Percentiles rank a stretch among this genome's conserved stretches.
These are phyloP conservation scores for Eucalyptus pumila DNA, from an alignment of 345 rosid genomes.

Conservation along the genomic window DNA sequence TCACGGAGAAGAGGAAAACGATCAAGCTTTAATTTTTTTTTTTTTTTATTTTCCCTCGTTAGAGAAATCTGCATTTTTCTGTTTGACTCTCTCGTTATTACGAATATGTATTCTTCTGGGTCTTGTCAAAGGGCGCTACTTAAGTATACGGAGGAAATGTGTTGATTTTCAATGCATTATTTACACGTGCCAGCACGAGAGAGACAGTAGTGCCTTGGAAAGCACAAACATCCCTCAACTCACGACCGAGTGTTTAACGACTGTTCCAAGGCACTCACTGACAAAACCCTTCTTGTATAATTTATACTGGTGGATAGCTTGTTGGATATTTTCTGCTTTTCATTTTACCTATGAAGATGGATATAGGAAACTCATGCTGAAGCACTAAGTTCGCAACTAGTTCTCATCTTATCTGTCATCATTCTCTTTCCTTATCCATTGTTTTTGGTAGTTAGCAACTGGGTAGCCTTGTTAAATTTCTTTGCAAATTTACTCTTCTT, in stretches of 20 bases:
- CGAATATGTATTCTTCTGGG: background rate
- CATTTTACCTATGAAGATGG: background rate
- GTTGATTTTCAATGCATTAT: background rate
- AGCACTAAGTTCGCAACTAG: background rate
- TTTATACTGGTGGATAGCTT: background rate
- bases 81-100: background rate
- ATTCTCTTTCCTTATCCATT: background rate
- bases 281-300: background rate
- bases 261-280: background rate
- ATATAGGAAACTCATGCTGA: background rate
- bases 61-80: background rate
- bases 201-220: background rate
- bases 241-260: background rate
- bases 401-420: background rate
- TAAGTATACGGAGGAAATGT: background rate
- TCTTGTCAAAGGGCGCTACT: background rate
- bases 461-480: background rate
- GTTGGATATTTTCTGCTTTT: background rate
- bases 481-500: background rate
- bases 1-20: background rate
- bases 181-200: background rate
- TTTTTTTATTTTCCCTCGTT: background rate
- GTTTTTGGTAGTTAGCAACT: background rate
- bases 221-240: background rate
- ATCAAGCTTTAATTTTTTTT: background rate